Conservation (phyloP, 176 grass and related monocot genomes). For the Hordeum vulgare region MorexV3_pseudomolecules_assembly NC_058524.1:25239020-25239519, state of each 20-base stretch:
- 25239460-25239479: not conserved
- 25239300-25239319: no score
- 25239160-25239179: constrained; percentile 34
- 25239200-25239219: constrained; percentile 76
- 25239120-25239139: constrained; percentile 57
- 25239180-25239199: constrained; percentile 32
- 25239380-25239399: constrained; percentile 44
- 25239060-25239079: constrained; percentile 50
- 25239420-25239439: constrained; percentile 40
- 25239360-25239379: constrained; percentile 50
- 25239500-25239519: no score
- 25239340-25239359: not conserved
- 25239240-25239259: constrained; percentile 36
- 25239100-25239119: constrained; percentile 47
- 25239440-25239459: constrained; percentile 15
- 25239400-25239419: constrained; percentile 49
- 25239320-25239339: not conserved
- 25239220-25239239: constrained; percentile 54
- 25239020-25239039: constrained; percentile 14
- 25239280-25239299: not conserved
- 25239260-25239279: constrained; percentile 45
- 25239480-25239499: no score
- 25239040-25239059: constrained; percentile 30
- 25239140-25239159: constrained; percentile 23
- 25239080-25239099: constrained; percentile 49